These are phyloP conservation scores for Cyclanthera cordifolia DNA, from an alignment of 306 rosid species.

Conservation along the genomic window DNA sequence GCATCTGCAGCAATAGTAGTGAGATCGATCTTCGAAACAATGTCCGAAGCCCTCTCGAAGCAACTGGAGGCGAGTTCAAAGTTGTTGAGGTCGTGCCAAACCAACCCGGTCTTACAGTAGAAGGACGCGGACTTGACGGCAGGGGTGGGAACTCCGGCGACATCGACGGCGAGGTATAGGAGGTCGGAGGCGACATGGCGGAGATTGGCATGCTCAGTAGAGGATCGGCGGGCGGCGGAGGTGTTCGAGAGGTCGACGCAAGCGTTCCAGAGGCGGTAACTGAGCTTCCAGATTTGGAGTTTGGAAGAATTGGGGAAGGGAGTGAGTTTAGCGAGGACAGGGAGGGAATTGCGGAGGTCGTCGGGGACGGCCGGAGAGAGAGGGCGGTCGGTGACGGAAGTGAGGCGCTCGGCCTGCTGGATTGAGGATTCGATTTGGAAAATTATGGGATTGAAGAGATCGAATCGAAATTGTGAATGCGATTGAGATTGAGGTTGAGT, in stretches of 20 bases:
- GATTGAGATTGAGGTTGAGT: slow-evolving; percentile 13
- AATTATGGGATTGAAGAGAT: slow-evolving; percentile 21
- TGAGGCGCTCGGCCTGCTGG: slow-evolving; percentile 41
- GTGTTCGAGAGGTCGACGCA: slow-evolving; percentile 88
- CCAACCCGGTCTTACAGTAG: slow-evolving; percentile 62
- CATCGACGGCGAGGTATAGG: slow-evolving; percentile 37
- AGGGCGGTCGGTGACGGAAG: slow-evolving; percentile 20
- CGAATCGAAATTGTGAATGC: slow-evolving; percentile 17
- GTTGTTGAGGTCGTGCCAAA: slow-evolving; percentile 55
- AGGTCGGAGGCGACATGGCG: slow-evolving; percentile 72
- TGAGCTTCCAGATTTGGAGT: slow-evolving; percentile 74
- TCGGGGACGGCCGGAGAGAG: slow-evolving; percentile 23
- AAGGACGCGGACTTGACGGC: slow-evolving; percentile 54
- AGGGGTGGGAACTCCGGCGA: slow-evolving; percentile 55
- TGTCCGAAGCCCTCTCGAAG: slow-evolving; percentile 72
- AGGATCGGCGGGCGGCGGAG: slow-evolving; percentile 32
- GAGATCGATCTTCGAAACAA: slow-evolving; percentile 38
- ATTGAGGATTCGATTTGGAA: slow-evolving; percentile 47
- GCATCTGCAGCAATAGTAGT: slow-evolving; percentile 22
- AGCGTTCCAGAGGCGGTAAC: slow-evolving; percentile 88
- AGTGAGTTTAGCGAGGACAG: slow-evolving; percentile 34
- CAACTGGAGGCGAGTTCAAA: slow-evolving; percentile 77
- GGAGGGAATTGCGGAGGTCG: slow-evolving; percentile 40
- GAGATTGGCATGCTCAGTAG: slow-evolving; percentile 52
- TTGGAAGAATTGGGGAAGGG: slow-evolving; percentile 50